These are phyloP conservation scores for Strobilomyces confusus DNA, from an alignment of 768 basidiomycete genomes.

Conservation along the genomic window DNA sequence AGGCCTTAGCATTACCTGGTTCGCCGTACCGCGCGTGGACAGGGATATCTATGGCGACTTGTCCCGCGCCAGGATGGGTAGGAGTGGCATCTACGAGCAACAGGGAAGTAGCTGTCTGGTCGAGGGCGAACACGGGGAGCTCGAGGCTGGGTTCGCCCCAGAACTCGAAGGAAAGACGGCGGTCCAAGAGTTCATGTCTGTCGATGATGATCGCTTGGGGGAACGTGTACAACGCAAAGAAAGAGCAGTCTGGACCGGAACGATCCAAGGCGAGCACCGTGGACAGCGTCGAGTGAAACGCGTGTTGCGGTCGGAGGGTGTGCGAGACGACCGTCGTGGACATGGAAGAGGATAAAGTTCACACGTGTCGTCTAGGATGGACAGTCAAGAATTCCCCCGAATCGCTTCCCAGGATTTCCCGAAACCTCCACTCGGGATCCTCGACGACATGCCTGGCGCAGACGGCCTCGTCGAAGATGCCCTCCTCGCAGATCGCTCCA, in stretches of 20 bases:
- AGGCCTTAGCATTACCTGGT: conserved; percentile 16
- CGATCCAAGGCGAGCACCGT: conserved; percentile 17
- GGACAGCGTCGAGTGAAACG: conserved; percentile 31
- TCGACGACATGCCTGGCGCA: conserved; percentile 25
- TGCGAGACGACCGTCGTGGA: conserved; percentile 15
- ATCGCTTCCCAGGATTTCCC: conserved; percentile 4
- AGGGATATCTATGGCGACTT: conserved; percentile 33
- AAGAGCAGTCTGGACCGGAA: conserved; percentile 17
- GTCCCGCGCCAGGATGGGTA: conserved; percentile 2
- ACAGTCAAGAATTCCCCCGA: conserved; percentile 16
- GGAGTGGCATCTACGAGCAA: conserved; percentile 31
- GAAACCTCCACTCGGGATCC: conserved; percentile 13
- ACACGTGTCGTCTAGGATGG: conserved; percentile 9
- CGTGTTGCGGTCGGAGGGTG: conserved; percentile 21
- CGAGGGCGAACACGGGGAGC: conserved; percentile 37
- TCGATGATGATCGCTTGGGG: conserved; percentile 42
- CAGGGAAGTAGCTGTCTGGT: conserved; percentile 21
- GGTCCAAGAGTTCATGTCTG: conserved; percentile 39
- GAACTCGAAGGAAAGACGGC: conserved; percentile 31
- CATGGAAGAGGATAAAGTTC: conserved; percentile 11
- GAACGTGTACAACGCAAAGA: conserved; percentile 35
- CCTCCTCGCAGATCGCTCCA: conserved; percentile 14
- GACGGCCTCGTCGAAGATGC: conserved; percentile 13
- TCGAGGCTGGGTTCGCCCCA: conserved; percentile 41
- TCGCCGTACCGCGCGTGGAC: conserved; percentile 43